Base-by-base conservation (phyloP, 352 stramenopile species). In the Thalassiosira sp. region DNA sequence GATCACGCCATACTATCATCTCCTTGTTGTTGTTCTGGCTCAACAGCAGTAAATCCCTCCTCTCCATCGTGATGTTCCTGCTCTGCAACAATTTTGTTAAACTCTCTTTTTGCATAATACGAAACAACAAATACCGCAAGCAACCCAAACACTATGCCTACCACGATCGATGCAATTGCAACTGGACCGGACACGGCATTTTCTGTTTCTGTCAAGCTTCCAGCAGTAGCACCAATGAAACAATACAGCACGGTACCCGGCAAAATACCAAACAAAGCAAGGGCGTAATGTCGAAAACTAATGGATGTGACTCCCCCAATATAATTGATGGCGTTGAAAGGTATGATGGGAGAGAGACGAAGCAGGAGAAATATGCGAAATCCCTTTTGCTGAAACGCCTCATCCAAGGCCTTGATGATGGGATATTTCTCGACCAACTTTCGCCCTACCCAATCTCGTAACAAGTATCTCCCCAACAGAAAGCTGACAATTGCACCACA, bases 251-350 rank as follows among this genome's bases (percentile, higher is more conserved):
- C 61, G 13, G 86, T 90, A 2, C 87, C 89, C 10, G 89, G 89
- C 28, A 94, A 69, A 15, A 94, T 87, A 3, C 68, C 87, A n/a
- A 93, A 20, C 40, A 89, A 66, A 7, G 85, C 82, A 5, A 90
- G n/a, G 1, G 58, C 57, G 51, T 92, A 94, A 65, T 87, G 56
- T 25, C 53, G 64, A 11, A 93, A 58, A 16, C 61, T 66, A n/a
- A 93, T 85, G 0, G 58, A 54, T 8, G 87, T 93, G 0, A 90
- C 53, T 15, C 84, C 86, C 49, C 76, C 87, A 54, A 92, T 85
- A 43, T 94, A 93, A 62, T 94, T 92, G 49, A 94, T 81, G 20
- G 80, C 82, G 63, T 87, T 91, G 69, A 90, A 94, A 16, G 89
- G 89, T 35, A 93, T 81, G 6, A 94, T 81, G 6, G 89, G 89